A percentile compares a stretch with the other conserved stretches of the same genome.
phyloP scores from a whole-genome alignment of 1,284 basidiomycete genomes.

The Leccinum fuscescens region DNA sequence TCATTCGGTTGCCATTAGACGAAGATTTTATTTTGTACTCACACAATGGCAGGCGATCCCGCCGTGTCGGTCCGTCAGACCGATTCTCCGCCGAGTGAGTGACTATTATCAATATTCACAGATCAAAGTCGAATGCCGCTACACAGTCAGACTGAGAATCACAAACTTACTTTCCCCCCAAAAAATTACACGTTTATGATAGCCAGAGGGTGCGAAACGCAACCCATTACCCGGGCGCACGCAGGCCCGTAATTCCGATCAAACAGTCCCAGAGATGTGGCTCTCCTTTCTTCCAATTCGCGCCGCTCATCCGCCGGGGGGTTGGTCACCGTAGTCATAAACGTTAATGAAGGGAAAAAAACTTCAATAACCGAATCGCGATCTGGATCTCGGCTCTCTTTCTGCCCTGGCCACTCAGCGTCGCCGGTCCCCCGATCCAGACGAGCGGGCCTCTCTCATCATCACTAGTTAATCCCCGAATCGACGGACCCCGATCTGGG shows the following conservation, averaged over 20 bases:
- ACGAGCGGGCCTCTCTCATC: background rate
- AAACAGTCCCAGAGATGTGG: background rate
- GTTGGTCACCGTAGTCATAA: background rate
- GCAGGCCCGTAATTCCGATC: background rate
- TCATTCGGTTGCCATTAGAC: background rate
- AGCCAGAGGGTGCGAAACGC: background rate
- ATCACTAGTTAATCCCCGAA: background rate
- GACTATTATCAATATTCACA: background rate
- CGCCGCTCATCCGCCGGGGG: background rate
- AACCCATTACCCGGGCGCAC: background rate
- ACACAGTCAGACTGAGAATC: background rate
- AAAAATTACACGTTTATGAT: background rate
- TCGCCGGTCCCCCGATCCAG: background rate
- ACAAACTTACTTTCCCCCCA: background rate
- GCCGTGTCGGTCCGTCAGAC: background rate
- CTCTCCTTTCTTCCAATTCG: background rate
- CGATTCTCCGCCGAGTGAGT: background rate
- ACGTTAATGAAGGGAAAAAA: background rate
- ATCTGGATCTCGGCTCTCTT: slow-evolving; percentile 10
- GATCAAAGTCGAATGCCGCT: background rate
- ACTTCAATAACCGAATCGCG: background rate
- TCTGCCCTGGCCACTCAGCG: background rate
- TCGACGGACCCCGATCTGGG: background rate
- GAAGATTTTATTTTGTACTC: background rate
- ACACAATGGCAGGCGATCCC: background rate